Evolutionary conservation across 257 asterid species (phyloP), one percentile per base, ranked within the genome.

Genomic region (Ilex aquifolium): DNA sequence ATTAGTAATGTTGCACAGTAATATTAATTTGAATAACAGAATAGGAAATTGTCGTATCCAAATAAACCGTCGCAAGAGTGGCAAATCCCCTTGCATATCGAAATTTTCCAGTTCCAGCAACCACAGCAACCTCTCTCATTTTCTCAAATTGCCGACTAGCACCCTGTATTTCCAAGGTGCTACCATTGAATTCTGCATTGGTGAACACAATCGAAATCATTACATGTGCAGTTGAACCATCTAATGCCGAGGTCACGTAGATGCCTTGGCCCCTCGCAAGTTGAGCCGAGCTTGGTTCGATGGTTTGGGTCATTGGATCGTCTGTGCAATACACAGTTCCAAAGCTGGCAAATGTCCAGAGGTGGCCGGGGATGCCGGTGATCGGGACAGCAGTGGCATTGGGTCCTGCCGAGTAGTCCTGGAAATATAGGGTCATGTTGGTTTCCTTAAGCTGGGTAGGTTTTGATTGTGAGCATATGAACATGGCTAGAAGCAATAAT

Each of bases 31-130:
- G 77, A 17, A 84, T 80, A 64, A 73, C 72, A 2, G 80, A 83
- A 11, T 74, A 60, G 16, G 66, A 65, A 52, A 59, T 68, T 1
- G 48, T 52, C 4, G 57, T 56, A 48, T 84, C 74, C 1, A 74
- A 75, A 39, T 73, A 71, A 59, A 84, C 51, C 1, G 91, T 84
- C 79, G 81, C 85, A 42, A 84, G 72, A 8, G 84, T 74, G 0
- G 72, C 84, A 17, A 67, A 84, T 5, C 91, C 91, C 2, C 75
- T 76, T 30, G 88, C 86, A 9, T 81, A 62, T 1, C 88, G 79
- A 74, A 81, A 81, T 31, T 63, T 75, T 29, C 88, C 78, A 13
- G 88, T 82, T 62, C 88, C 88, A 15, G 84, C 91, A 14, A 84
- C 86, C 10, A 77, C 74, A 32, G 91, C 74, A 71, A 84, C 81